These are phyloP conservation scores for Apiospora marii DNA, from an alignment of 2,329 filamentous ascomycete genomes.

Conservation along the genomic window DNA sequence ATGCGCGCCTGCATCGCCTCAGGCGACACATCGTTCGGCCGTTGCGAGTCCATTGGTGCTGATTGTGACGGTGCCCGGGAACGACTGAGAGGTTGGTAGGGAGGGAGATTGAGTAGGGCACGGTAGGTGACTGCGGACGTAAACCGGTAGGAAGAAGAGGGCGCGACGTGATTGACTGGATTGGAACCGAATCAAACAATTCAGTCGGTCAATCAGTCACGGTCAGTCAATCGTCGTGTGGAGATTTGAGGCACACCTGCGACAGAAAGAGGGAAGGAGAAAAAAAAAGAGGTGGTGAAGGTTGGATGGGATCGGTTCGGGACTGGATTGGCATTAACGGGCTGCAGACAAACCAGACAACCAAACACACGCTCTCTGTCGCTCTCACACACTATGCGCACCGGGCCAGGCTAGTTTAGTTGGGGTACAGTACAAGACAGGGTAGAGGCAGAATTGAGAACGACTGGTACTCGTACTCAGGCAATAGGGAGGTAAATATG, in stretches of 20 bases:
- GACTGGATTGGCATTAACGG: slow-evolving; percentile 20
- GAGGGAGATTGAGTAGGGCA: slow-evolving; percentile 1
- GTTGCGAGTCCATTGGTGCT: slow-evolving; percentile 61
- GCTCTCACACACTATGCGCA: slow-evolving; percentile 15
- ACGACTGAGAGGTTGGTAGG: slow-evolving; percentile 31
- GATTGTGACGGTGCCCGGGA: slow-evolving; percentile 10
- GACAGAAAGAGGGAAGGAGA: slow-evolving; percentile 18
- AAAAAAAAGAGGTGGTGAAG: slow-evolving; percentile 24
- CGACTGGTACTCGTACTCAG: slow-evolving; percentile 6
- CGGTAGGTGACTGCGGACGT: slow-evolving; percentile 14
- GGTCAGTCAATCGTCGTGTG: slow-evolving; percentile 21
- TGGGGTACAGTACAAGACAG: slow-evolving; percentile 7
- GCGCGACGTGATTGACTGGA: slow-evolving; percentile 19
- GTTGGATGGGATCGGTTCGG: slow-evolving; percentile 21
- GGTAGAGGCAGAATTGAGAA: slow-evolving; percentile 3
- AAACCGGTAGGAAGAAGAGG: slow-evolving; percentile 6
- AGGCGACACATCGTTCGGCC: slow-evolving; percentile 70
- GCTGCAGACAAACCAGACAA: slow-evolving; percentile 12
- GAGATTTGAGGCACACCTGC: slow-evolving; percentile 10
- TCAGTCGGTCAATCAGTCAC: slow-evolving; percentile 22
- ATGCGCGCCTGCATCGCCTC: slow-evolving; percentile 93
- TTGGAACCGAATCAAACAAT: slow-evolving; percentile 18
- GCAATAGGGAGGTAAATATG: slow-evolving; percentile 11
- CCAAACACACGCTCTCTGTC: slow-evolving; percentile 6
- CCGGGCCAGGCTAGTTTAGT: slow-evolving; percentile 14